phyloP scores from a whole-genome alignment of 1,284 basidiomycete genomes.

The Cryptococcus sp. region DNA sequence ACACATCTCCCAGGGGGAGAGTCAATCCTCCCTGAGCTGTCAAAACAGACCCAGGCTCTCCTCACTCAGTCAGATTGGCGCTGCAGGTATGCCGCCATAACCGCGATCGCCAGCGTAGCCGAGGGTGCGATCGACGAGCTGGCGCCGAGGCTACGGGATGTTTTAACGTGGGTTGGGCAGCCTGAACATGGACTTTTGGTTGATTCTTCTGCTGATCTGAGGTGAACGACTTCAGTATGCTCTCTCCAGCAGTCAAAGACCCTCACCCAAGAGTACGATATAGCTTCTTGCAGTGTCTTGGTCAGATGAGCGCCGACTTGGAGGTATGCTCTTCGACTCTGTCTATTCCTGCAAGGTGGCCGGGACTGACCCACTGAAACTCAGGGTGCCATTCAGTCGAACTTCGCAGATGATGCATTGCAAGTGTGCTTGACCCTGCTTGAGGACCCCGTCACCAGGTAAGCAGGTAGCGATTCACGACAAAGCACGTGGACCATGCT shows the following conservation, averaged over 20 bases:
- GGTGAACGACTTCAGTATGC: constrained; percentile 65
- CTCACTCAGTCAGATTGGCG: constrained; percentile 69
- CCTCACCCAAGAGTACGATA: constrained; percentile 74
- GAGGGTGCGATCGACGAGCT: constrained; percentile 30
- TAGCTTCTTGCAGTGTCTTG: constrained; percentile 81
- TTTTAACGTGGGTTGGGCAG: constrained; percentile 14
- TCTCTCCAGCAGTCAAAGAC: constrained; percentile 70
- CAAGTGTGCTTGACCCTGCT: constrained; percentile 66
- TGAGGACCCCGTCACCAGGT: constrained; percentile 72
- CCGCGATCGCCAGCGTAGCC: constrained; percentile 49
- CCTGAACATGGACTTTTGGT: not conserved
- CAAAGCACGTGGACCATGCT: not conserved
- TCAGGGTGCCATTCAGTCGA: constrained; percentile 32
- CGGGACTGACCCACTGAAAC: not conserved
- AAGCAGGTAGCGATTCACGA: constrained; percentile 14
- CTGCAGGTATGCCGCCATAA: constrained; percentile 70
- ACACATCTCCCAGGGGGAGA: constrained; percentile 52
- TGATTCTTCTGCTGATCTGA: constrained; percentile 25
- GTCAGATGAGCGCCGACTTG: constrained; percentile 76
- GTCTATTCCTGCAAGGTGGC: not conserved
- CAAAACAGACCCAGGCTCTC: constrained; percentile 73
- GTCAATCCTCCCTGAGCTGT: constrained; percentile 67
- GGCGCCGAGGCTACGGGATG: constrained; percentile 13
- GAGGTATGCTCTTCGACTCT: constrained; percentile 54
- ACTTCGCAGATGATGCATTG: constrained; percentile 49